A percentile compares a stretch with the other conserved stretches of the same genome.
Conservation (phyloP, 2,329 filamentous ascomycete species). For the Penicillium sp. region DNA sequence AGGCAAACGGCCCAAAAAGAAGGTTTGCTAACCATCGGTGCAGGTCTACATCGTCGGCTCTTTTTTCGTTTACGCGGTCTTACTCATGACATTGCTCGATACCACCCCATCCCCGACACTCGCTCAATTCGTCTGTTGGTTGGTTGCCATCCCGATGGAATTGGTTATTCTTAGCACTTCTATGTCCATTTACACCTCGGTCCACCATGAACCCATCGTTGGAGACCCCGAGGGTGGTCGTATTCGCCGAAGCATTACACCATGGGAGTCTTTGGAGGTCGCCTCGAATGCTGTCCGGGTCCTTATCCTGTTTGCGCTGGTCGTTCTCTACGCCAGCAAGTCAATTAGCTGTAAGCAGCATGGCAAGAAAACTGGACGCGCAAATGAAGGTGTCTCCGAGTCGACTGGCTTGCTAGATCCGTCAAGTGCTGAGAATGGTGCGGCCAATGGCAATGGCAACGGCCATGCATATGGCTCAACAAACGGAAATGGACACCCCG, state of each 20-base stretch:
- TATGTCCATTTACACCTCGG: conserved; percentile 65
- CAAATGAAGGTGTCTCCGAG: conserved; percentile 42
- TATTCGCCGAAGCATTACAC: conserved; percentile 41
- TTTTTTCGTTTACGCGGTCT: conserved; percentile 82
- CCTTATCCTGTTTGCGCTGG: conserved; percentile 62
- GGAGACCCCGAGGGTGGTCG: conserved; percentile 49
- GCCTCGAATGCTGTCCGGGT: conserved; percentile 67
- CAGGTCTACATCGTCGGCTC: conserved; percentile 84
- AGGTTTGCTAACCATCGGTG: conserved; percentile 12
- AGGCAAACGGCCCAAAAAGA: neutral
- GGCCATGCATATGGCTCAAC: conserved; percentile 54
- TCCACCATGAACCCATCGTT: conserved; percentile 63
- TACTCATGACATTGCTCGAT: conserved; percentile 84
- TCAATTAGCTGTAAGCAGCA: conserved; percentile 48
- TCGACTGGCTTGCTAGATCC: conserved; percentile 44
- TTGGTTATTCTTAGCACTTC: conserved; percentile 69
- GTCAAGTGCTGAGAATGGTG: conserved; percentile 45
- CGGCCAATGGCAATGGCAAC: conserved; percentile 48
- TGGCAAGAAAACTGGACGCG: conserved; percentile 30
- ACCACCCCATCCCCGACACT: conserved; percentile 76
- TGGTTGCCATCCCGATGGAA: conserved; percentile 71
- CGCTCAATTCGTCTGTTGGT: conserved; percentile 80
- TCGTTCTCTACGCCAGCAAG: conserved; percentile 59
- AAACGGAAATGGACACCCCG: conserved; percentile 38
- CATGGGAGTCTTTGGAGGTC: conserved; percentile 44